Percentiles rank a stretch among this genome's conserved stretches.
These are phyloP conservation scores for Diplodia corticola DNA, from an alignment of 2,329 filamentous ascomycete species.

Conservation along the genomic window DNA sequence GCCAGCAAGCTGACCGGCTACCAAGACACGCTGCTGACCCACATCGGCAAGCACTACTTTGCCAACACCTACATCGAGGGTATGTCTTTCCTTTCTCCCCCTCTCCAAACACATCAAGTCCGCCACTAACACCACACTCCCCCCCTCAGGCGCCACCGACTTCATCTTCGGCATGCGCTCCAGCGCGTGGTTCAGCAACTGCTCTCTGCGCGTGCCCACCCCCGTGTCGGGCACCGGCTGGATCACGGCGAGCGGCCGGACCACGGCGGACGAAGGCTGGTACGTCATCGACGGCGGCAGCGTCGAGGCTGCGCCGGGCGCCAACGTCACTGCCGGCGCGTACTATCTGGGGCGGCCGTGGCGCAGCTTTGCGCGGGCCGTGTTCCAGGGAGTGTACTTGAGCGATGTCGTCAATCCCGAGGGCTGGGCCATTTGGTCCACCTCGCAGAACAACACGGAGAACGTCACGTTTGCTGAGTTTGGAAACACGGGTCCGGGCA, in stretches of 20 bases:
- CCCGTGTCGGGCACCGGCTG: slow-evolving; percentile 22
- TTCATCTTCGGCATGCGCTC: slow-evolving; percentile 58
- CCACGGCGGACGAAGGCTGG: slow-evolving; percentile 35
- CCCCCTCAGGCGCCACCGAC: slow-evolving; percentile 48
- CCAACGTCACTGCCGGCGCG: slow-evolving; percentile 36
- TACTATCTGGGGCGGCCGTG: slow-evolving; percentile 54
- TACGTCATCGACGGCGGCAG: slow-evolving; percentile 56
- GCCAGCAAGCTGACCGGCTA: slow-evolving; percentile 54
- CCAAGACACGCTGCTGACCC: slow-evolving; percentile 51
- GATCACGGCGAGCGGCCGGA: slow-evolving; percentile 30
- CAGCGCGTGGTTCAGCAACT: slow-evolving; percentile 47
- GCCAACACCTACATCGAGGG: slow-evolving; percentile 55
- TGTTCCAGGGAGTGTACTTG: slow-evolving; percentile 52
- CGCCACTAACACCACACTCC: background rate
- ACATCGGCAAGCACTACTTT: slow-evolving; percentile 54
- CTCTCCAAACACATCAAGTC: background rate
- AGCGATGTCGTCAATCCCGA: slow-evolving; percentile 56
- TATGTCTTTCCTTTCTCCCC: background rate
- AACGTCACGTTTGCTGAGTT: slow-evolving; percentile 47
- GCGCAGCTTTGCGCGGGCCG: slow-evolving; percentile 48
- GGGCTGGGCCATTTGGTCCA: slow-evolving; percentile 52
- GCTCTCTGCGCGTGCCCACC: slow-evolving; percentile 26
- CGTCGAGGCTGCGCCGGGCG: slow-evolving; percentile 41
- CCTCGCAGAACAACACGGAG: slow-evolving; percentile 35
- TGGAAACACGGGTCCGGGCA: slow-evolving; percentile 56